Base-by-base conservation (phyloP, 2,329 filamentous ascomycete species). In the Nemania sp. region DNA sequence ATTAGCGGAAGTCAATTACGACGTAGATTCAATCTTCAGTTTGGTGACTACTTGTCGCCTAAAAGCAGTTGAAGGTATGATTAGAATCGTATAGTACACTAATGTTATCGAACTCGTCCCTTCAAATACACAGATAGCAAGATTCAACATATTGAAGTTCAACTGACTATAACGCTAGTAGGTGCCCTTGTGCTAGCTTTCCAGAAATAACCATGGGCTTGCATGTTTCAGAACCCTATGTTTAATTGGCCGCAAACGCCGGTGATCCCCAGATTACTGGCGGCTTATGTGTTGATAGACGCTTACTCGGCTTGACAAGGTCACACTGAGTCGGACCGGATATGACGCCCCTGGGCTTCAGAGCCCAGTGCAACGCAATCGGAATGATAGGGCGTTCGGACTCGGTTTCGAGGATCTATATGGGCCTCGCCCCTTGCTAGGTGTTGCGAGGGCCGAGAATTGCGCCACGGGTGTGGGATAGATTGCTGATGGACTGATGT, bases 291-390 rank as follows among this genome's bases (percentile, higher is more conserved):
- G 47, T 27, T 27, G 11, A 27, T 51, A 27, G 47, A 51, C 47
- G 24, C 47, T n/a, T 27, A 51, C 24, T 8, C 20, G 47, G 47
- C 27, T 27, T 27, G 24, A 22, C 47, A 27, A 13, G 47, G 24
- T 51, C 47, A 27, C 47, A 51, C 47, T 24, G 47, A 35, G 5
- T 35, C 27, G 51, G 51, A n/a, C 51, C 51, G n/a, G 51, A n/a
- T 32, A 26, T 27, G 13, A 53, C 10, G 13, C 27, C 51, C 51
- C 27, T 35, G 51, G 11, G 18, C 13, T n/a, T 8, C 51, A 22
- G 22, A 3, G 51, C 27, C 20, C 10, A 35, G 27, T 22, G 51
- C 18, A 20, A 54, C 51, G 15, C 27, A 20, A 27, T 27, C 26
- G 51, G 51, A 54, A 54, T 35, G 27, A 54, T 26, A 54, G 27